Base-by-base conservation (phyloP, 306 rosid species). In the Casuarina glauca region DNA sequence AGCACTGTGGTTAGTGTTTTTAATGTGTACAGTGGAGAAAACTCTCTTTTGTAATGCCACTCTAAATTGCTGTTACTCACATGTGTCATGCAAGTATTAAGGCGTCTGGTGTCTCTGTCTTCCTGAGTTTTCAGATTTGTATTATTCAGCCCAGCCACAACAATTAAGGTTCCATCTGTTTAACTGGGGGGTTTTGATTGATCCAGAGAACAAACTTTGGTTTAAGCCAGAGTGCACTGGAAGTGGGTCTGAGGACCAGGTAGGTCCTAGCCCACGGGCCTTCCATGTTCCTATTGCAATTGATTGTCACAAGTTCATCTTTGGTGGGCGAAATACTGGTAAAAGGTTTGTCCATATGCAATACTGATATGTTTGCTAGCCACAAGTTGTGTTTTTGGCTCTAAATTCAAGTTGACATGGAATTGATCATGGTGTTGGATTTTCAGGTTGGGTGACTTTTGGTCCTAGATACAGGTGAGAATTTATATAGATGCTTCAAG, bases 301-400 rank as follows among this genome's bases (percentile, higher is more conserved):
- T 80, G 98, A 92, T 80, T 95, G 98, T 77, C 95, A 92, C 82
- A 91, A 92, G 98, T 95, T 95, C 83, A 81, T 95, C 74, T 95
- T 95, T 88, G 98, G 98, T 11, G 98, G 98, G 26, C 97, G 98
- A 70, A 86, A n/a, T 26, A 96, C 89, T 42, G 77, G 89, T 83
- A 88, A 89, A 78, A 91, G 97, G 97, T 94, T 44, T 69, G 84
- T 72, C 50, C 43, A 50, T 44, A 16, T 67, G 45, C 67, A 19
- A 53, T 42, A 53, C 9, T 60, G 61, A 42, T 13, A 16, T 52
- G 32, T 20, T 60, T n/a, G 32, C 60, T 72, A 11, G 52, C 51
- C 70, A 62, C 66, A 52, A 61, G 19, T 74, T 63, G 42, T 80
- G 46, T 70, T 38, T 72, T 2, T 61, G 36, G 36, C 48, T 69